phyloP scores from a whole-genome alignment of 2,329 filamentous ascomycete genomes.

The Apiospora koreana region DNA sequence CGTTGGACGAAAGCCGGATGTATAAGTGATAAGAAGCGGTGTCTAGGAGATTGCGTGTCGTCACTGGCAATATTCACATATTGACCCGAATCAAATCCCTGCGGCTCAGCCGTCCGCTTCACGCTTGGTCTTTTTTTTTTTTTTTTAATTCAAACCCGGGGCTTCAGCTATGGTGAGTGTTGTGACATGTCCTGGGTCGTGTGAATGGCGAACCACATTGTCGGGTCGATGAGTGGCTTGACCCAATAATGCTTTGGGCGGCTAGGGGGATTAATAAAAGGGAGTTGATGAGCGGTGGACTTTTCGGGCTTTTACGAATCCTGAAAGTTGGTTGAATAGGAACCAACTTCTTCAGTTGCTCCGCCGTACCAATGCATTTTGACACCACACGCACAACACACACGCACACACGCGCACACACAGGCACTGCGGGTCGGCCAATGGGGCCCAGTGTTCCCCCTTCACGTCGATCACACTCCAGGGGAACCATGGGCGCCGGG shows the following conservation, averaged over 20 bases:
- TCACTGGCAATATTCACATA: slow-evolving; percentile 9
- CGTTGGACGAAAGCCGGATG: background rate
- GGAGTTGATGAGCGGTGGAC: background rate
- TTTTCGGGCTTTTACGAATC: background rate
- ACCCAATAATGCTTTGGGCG: background rate
- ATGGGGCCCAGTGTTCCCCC: background rate
- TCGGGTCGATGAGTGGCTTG: background rate
- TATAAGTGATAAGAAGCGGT: background rate
- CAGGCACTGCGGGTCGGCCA: background rate
- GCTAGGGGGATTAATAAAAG: background rate
- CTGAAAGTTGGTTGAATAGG: background rate
- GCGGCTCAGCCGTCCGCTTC: background rate
- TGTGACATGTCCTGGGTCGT: slow-evolving; percentile 2
- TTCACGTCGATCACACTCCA: slow-evolving; percentile 1
- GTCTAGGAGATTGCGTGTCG: slow-evolving; percentile 1
- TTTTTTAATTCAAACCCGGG: background rate
- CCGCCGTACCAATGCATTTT: background rate
- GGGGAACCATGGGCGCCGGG: slow-evolving; percentile 1
- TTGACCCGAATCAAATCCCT: background rate
- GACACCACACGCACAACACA: background rate
- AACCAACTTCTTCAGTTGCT: background rate
- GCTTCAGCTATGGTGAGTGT: background rate
- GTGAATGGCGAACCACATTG: background rate
- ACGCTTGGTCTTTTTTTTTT: background rate
- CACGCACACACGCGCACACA: background rate